A percentile compares a stretch with the other conserved stretches of the same genome.
These are phyloP conservation scores for Cladosporium halotolerans DNA, from an alignment of 2,329 filamentous ascomycete genomes.

Conservation along the genomic window DNA sequence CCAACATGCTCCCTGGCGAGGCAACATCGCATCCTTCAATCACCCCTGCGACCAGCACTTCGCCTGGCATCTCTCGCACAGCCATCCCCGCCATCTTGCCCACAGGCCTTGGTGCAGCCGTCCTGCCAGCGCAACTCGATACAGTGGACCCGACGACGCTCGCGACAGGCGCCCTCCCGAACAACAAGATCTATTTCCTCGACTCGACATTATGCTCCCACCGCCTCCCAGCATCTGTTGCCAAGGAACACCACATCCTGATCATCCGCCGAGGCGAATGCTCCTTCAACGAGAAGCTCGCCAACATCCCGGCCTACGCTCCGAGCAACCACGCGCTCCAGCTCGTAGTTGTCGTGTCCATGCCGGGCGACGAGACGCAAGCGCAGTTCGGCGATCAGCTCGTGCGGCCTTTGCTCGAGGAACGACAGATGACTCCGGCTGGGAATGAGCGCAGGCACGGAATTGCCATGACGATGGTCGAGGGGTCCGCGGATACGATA, in stretches of 20 bases:
- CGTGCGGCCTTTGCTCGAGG: conserved; percentile 67
- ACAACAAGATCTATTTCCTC: conserved; percentile 55
- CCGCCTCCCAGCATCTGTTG: conserved; percentile 45
- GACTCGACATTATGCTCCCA: conserved; percentile 61
- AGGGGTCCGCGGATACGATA: conserved; percentile 62
- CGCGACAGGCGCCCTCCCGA: conserved; percentile 34
- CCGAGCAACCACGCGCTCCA: conserved; percentile 55
- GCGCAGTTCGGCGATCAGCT: conserved; percentile 31
- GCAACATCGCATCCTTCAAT: not conserved
- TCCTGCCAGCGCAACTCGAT: conserved; percentile 47
- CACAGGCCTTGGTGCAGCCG: conserved; percentile 59
- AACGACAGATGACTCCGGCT: conserved; percentile 62
- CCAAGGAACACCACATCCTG: conserved; percentile 63
- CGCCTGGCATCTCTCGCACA: conserved; percentile 2
- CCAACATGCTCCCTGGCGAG: conserved; percentile 27
- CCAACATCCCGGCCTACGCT: conserved; percentile 73
- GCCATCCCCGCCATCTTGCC: conserved; percentile 48
- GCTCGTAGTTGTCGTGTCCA: conserved; percentile 71
- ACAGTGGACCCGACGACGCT: conserved; percentile 41
- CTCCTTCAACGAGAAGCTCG: conserved; percentile 74
- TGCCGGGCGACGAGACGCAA: conserved; percentile 40
- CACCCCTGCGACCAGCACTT: conserved; percentile 1
- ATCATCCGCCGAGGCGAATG: conserved; percentile 78
- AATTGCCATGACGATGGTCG: conserved; percentile 78
- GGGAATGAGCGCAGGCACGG: conserved; percentile 65